phyloP scores from a whole-genome alignment of 140 eudicot genomes.

The Senecio squalidus region DNA sequence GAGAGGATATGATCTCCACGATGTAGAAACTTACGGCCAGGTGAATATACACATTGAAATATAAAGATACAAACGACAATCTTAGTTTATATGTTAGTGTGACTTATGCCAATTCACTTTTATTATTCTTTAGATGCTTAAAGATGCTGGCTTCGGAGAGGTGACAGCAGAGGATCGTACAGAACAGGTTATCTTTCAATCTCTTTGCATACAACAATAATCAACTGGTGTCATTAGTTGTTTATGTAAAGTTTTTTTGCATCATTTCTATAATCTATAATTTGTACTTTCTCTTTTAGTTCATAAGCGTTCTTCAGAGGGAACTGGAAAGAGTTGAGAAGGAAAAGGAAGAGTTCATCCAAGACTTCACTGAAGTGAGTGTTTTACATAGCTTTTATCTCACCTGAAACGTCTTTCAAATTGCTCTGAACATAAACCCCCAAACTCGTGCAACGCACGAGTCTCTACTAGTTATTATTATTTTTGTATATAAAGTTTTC shows the following conservation, averaged over 20 bases:
- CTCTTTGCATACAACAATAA: too few relatives aligned
- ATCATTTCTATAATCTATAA: not conserved
- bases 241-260: too few relatives aligned
- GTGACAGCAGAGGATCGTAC: slow-evolving; percentile 93
- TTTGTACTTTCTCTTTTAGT: slow-evolving; percentile 30
- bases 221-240: too few relatives aligned
- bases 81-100: slow-evolving; percentile 1
- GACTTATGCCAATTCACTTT: not conserved
- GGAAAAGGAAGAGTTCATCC: slow-evolving; percentile 61
- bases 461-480: too few relatives aligned
- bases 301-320: slow-evolving; percentile 57
- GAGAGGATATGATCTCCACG: slow-evolving; percentile 97
- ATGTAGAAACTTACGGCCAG: too few relatives aligned
- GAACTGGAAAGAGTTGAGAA: too few relatives aligned
- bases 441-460: too few relatives aligned
- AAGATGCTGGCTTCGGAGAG: too few relatives aligned
- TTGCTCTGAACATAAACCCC: too few relatives aligned
- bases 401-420: not conserved
- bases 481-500: too few relatives aligned
- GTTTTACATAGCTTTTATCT: not conserved
- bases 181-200: slow-evolving; percentile 48
- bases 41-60: slow-evolving; percentile 14
- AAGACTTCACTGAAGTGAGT: too few relatives aligned
- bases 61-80: not conserved
- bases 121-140: slow-evolving; percentile 53